Base-by-base conservation (phyloP, 2,329 filamentous ascomycete genomes). In the Ceratocystiopsis minuta region DNA sequence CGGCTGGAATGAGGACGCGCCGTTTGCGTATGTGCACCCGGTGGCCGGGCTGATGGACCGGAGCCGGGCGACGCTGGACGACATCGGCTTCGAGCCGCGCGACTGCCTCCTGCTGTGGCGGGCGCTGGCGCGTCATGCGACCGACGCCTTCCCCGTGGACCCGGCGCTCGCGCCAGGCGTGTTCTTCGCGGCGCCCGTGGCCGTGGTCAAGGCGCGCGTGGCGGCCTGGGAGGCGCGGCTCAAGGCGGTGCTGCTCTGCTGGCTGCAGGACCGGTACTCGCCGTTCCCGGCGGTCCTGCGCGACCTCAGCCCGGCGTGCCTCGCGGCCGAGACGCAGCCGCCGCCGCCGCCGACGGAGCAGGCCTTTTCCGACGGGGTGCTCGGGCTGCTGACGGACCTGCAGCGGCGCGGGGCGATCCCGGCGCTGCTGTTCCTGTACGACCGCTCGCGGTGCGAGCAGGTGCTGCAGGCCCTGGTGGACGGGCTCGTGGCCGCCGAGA, bases 351-450 rank as follows among this genome's bases (percentile, higher is more conserved):
- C 24, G 6, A 28, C 24, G 9, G 24, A 28, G 6, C 24, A 6
- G 24, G 24, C 4, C 9, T 28, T 28, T 10, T 6, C 24, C 24
- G 24, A 6, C 24, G 5, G 24, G 6, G 9, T 28, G 39, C 24
- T 60, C 16, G 66, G 73, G 1, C 57, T 83, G 28, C 60, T 80
- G 0, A 65, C 61, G 15, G 67, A 75, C 31, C 62, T 86, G 1
- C 69, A 82, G 16, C 34, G 36, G 3, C 70, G 75, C 43, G 68
- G 72, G 43, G 78, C 77, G 0, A 63, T 88, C 1, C 82, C 81
- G 0, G 80, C 78, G 0, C 74, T 88, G 13, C 56, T 86, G 1
- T 88, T 88, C 63, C 82, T 83, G 53, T 88, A 82, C 50, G 78
- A 86, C 48, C 72, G 80, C 38, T 55, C 57, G 2, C 57, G 61